Base-by-base conservation (phyloP, 441 rosid genomes). In the Daphne laureola region DNA sequence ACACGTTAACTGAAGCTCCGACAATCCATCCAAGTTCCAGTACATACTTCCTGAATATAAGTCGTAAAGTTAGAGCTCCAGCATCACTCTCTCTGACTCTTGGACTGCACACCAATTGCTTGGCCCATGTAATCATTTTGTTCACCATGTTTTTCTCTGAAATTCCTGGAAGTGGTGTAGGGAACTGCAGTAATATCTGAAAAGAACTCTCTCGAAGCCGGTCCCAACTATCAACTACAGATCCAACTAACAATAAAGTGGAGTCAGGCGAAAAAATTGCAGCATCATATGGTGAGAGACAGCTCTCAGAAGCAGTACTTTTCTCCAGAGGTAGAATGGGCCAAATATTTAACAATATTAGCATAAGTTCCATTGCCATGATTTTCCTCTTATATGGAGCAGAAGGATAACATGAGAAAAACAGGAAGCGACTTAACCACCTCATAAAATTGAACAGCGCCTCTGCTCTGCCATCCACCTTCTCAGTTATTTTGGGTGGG, bases 71-170 rank as follows among this genome's bases (percentile, higher is more conserved):
- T 68, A 93, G 65, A 46, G 98, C 80, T 50, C 98, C 98, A 61
- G 98, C 98, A 68, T 93, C 97, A 74, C 97, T 89, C 83, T 93
- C 98, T 69, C 98, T 83, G 64, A 93, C 98, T 54, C 97, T 96
- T 61, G 98, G 90, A 71, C 97, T 87, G 67, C 95, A 83, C 63
- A 93, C 96, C 69, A 93, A 74, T 21, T 77, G 74, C 74, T 85
- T 83, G 54, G 98, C 96, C 97, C 97, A 89, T 42, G 66, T 61
- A 64, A 85, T 80, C 64, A 87, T 67, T 60, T 64, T 80, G 67
- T 71, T 74, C 65, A 85, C 87, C 89, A 70, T 83, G 53, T 76
- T 76, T 56, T 78, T 83, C 67, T 77, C 75, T 56, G 89, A 78
- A 71, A 93, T 72, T 36, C 96, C 97, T 48, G 97, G 96, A 73